Conservation (phyloP, 306 rosid species). For the Hippophae rhamnoides region DNA sequence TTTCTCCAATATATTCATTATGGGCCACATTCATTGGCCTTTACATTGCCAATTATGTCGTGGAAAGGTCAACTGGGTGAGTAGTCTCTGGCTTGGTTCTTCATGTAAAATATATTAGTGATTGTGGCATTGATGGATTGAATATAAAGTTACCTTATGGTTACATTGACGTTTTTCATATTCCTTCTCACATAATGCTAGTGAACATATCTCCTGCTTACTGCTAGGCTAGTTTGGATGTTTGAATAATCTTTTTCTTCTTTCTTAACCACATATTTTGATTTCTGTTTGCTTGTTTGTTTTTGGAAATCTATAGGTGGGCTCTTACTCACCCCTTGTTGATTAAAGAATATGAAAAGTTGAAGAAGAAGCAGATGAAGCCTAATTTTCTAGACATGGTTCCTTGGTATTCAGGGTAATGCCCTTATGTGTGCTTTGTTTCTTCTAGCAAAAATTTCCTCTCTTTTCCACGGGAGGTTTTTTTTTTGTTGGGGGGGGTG, state of each 20-base stretch:
- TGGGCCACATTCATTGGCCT: slow-evolving; percentile 99
- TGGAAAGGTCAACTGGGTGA: slow-evolving; percentile 96
- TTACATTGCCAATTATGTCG: slow-evolving; percentile 92
- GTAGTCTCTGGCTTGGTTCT: slow-evolving; percentile 15
- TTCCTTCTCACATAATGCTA: neutral
- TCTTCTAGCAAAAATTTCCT: slow-evolving; percentile 7
- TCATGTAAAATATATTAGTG: too few relatives aligned
- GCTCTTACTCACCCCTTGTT: slow-evolving; percentile 88
- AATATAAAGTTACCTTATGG: neutral
- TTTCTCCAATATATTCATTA: slow-evolving; percentile 87
- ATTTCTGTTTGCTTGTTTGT: slow-evolving; percentile 9
- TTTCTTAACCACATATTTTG: slow-evolving; percentile 1
- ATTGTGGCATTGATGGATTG: neutral
- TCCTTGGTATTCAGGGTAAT: slow-evolving; percentile 97
- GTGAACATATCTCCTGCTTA: neutral
- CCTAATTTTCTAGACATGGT: slow-evolving; percentile 96
- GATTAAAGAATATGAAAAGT: slow-evolving; percentile 64
- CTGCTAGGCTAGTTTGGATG: neutral
- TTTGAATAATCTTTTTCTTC: slow-evolving; percentile 7
- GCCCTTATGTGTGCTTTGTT: slow-evolving; percentile 9
- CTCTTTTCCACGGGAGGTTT: neutral
- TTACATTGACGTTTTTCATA: too few relatives aligned
- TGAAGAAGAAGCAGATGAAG: slow-evolving; percentile 84
- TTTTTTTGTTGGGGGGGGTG: neutral
- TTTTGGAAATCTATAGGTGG: slow-evolving; percentile 57